phyloP scores from a whole-genome alignment of 306 rosid species.

The Rubus idaeus region DNA sequence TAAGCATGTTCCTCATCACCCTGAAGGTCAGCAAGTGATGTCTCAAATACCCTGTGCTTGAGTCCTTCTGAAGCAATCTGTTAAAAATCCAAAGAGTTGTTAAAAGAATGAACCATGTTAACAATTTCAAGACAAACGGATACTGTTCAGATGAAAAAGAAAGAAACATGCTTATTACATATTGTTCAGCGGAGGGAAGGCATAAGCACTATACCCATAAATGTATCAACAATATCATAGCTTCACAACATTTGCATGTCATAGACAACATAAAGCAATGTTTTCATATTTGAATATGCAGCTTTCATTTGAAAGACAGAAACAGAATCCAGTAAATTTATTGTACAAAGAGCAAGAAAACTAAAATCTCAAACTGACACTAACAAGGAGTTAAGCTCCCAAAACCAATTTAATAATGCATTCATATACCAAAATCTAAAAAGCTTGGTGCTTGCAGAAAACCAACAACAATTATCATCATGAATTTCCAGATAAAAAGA shows the following conservation, averaged over 20 bases:
- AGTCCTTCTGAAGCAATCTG: conserved; percentile 99
- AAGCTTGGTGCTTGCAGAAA: not conserved
- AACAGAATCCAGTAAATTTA: too few species aligned
- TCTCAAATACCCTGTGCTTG: conserved; percentile 89
- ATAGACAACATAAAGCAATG: not conserved
- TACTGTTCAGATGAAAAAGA: not conserved
- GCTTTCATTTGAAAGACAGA: too few species aligned
- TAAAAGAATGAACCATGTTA: not conserved
- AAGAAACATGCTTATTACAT: not conserved
- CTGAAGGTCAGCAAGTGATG: conserved; percentile 94
- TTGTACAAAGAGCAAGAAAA: too few species aligned
- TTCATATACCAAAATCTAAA: not conserved
- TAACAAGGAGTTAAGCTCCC: not conserved
- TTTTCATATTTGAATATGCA: not conserved
- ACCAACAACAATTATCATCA: not conserved
- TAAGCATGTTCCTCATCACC: conserved; percentile 88
- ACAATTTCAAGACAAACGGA: too few species aligned
- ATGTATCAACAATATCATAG: not conserved
- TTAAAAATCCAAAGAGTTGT: not conserved
- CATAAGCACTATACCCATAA: not conserved
- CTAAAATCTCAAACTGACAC: not conserved
- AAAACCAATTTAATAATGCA: not conserved
- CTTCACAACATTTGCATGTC: not conserved
- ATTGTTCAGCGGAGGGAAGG: not conserved
- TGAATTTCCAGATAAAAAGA: not conserved